A percentile compares a stretch with the other conserved stretches of the same genome.
phyloP scores from a whole-genome alignment of 2,329 filamentous ascomycete genomes.

The Fusarium protoensiforme region DNA sequence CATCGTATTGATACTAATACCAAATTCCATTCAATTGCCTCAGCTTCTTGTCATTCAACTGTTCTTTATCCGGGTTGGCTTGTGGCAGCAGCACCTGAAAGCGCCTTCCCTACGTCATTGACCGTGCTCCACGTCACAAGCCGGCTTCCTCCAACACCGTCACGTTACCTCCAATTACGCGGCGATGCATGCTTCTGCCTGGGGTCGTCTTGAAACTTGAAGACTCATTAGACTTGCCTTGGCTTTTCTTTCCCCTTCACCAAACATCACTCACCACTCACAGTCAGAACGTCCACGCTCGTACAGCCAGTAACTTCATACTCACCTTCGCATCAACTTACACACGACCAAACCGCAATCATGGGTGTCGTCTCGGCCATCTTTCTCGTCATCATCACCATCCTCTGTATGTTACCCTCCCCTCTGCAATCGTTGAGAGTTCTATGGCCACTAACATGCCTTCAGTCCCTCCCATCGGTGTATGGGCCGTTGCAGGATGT shows the following conservation, averaged over 20 bases:
- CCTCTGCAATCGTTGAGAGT: not conserved
- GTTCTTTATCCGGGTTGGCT: not conserved
- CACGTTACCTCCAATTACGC: slow-evolving; percentile 29
- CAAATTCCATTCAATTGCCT: not conserved
- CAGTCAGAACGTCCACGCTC: not conserved
- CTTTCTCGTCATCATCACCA: slow-evolving; percentile 62
- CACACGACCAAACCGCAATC: slow-evolving; percentile 38
- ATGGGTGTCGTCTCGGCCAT: slow-evolving; percentile 64
- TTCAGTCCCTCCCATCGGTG: slow-evolving; percentile 73
- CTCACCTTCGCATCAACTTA: not conserved
- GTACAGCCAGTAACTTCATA: not conserved
- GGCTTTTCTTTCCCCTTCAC: not conserved
- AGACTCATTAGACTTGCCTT: not conserved
- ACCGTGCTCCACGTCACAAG: slow-evolving; percentile 27
- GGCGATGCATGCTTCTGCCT: slow-evolving; percentile 8
- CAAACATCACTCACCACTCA: not conserved
- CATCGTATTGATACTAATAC: not conserved
- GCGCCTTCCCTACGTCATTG: slow-evolving; percentile 29
- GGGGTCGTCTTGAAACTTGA: not conserved
- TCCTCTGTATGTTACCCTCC: slow-evolving; percentile 57
- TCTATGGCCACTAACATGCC: slow-evolving; percentile 31
- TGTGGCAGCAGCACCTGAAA: slow-evolving; percentile 16
- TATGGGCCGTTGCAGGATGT: slow-evolving; percentile 73
- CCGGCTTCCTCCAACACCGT: slow-evolving; percentile 18
- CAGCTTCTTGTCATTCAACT: not conserved